Conservation (phyloP, 2,329 filamentous ascomycete genomes). For the Stenocarpella maydis region DNA sequence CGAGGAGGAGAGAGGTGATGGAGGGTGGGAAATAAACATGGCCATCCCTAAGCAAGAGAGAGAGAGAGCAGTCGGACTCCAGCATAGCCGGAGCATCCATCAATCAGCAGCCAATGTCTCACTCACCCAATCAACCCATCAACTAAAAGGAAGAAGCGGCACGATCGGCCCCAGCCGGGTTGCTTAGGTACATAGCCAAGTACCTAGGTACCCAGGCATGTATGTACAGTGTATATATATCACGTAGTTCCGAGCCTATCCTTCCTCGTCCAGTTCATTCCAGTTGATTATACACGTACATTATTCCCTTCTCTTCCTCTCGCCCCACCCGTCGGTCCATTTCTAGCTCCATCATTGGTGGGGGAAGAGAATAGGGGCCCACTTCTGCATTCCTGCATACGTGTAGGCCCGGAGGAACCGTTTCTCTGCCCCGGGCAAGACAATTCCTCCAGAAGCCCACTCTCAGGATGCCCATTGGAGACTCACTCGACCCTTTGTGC, state of each 20-base stretch:
- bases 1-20: no score
- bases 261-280: not conserved
- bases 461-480: not conserved
- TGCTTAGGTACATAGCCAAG: no score
- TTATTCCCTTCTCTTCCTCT: not conserved
- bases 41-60: no score
- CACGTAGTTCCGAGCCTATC: slow-evolving; percentile 5
- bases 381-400: not conserved
- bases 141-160: not conserved
- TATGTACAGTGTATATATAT: no score
- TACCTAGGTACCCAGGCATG: no score
- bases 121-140: not conserved
- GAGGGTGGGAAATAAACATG: no score
- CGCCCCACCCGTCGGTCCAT: slow-evolving; percentile 10
- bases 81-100: not conserved
- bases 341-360: not conserved
- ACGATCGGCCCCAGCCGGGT: not conserved
- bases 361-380: not conserved
- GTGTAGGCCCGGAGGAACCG: not conserved
- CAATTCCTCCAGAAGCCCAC: not conserved
- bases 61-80: not conserved
- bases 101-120: not conserved
- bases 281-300: not conserved
- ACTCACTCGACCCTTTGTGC: not conserved
- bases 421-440: slow-evolving; percentile 17